phyloP scores from a whole-genome alignment of 148 eudicot genomes.

The Amaranthus hypochondriacus region DNA sequence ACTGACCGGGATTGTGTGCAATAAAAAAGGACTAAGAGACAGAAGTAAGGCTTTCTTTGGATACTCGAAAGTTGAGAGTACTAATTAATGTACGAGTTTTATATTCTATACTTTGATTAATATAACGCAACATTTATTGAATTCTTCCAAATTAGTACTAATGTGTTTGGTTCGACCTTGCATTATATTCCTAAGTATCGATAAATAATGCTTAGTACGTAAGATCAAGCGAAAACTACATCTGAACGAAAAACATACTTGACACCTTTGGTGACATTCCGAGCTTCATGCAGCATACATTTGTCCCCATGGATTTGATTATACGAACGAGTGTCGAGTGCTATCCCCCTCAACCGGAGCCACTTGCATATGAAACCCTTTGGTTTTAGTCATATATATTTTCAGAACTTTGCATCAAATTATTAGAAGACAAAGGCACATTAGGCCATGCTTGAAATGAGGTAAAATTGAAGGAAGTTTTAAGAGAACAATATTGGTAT shows the following conservation, averaged over 20 bases:
- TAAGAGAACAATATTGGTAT: no score
- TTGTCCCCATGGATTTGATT: slow-evolving; percentile 76
- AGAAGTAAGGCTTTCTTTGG: not conserved
- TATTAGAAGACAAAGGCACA: slow-evolving; percentile 12
- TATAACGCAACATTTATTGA: slow-evolving; percentile 6
- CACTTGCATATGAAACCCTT: slow-evolving; percentile 42
- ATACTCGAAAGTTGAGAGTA: slow-evolving; percentile 3
- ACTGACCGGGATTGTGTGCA: not conserved
- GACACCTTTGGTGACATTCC: slow-evolving; percentile 73
- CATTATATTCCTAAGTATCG: slow-evolving; percentile 1
- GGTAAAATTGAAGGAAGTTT: no score
- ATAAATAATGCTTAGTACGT: slow-evolving; percentile 1
- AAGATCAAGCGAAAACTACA: slow-evolving; percentile 64
- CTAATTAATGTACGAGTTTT: not conserved
- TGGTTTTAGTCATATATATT: not conserved
- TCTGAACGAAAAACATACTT: slow-evolving; percentile 92
- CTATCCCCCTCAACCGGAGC: slow-evolving; percentile 81
- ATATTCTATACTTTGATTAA: not conserved
- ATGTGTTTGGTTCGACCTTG: not conserved
- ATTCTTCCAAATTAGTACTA: no score
- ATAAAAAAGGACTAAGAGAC: not conserved
- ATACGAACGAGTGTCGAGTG: slow-evolving; percentile 67
- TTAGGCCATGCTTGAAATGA: no score
- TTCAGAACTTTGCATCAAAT: not conserved
- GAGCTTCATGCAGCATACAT: slow-evolving; percentile 96